phyloP scores from a whole-genome alignment of 108 stramenopile species.

The Fragilariopsis cylindrus region DNA sequence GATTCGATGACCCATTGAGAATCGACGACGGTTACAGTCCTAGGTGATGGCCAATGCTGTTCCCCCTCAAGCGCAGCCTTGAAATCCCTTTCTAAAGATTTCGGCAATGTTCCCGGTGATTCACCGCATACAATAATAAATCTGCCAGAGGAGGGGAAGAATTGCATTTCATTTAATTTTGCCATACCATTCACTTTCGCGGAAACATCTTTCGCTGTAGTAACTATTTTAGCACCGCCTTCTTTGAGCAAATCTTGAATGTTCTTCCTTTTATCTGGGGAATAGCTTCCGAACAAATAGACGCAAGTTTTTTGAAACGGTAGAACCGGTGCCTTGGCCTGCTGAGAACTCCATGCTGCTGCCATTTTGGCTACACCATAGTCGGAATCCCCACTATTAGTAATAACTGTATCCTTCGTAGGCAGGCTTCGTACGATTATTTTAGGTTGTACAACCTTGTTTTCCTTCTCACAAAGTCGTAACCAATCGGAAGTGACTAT shows the following conservation, averaged over 20 bases:
- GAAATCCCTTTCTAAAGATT: slow-evolving; percentile 30
- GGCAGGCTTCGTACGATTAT: slow-evolving; percentile 52
- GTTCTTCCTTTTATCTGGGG: slow-evolving; percentile 39
- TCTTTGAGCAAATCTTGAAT: slow-evolving; percentile 53
- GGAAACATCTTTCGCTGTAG: slow-evolving; percentile 34
- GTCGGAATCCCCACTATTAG: background rate
- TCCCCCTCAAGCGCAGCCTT: slow-evolving; percentile 7
- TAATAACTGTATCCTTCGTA: slow-evolving; percentile 22
- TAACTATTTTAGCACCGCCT: slow-evolving; percentile 59
- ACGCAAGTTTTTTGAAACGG: slow-evolving; percentile 34
- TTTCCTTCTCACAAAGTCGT: slow-evolving; percentile 32
- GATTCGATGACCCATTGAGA: slow-evolving; percentile 79
- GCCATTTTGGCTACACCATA: slow-evolving; percentile 66
- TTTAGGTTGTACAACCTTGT: background rate
- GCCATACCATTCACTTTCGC: slow-evolving; percentile 27
- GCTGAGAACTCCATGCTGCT: slow-evolving; percentile 30
- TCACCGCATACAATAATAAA: slow-evolving; percentile 69
- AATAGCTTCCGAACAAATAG: slow-evolving; percentile 54
- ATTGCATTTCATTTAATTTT: background rate
- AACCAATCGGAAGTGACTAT: slow-evolving; percentile 76
- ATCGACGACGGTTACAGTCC: slow-evolving; percentile 45
- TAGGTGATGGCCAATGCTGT: background rate
- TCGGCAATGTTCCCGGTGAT: slow-evolving; percentile 41
- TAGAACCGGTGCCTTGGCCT: slow-evolving; percentile 9
- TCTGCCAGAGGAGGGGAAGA: background rate